Evolutionary conservation across 176 grass and related monocot species (phyloP).

Genomic region (Microstegium vimineum): DNA sequence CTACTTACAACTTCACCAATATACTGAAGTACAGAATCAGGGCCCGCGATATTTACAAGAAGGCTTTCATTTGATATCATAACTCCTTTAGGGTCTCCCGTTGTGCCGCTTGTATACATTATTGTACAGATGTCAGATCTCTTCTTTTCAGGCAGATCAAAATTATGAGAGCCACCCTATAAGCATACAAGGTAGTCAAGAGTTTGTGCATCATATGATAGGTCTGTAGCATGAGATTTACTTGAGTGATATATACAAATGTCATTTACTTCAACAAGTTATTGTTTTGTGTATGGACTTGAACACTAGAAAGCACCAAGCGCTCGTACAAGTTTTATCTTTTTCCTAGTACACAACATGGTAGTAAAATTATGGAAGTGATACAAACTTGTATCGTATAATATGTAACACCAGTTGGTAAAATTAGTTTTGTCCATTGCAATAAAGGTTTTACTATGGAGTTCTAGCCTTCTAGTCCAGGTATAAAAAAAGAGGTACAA

Average conservation of each 20-base stretch:
- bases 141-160: conserved; percentile 79
- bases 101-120: conserved; percentile 99
- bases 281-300: not conserved
- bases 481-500: not conserved
- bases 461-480: not conserved
- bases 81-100: conserved; percentile 94
- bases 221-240: not conserved
- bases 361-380: not conserved
- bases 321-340: not conserved
- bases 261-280: not conserved
- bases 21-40: conserved; percentile 37
- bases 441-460: not conserved
- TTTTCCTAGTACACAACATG: not conserved
- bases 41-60: conserved; percentile 49
- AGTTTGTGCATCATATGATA: not conserved
- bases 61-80: conserved; percentile 82
- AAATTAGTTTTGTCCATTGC: not conserved
- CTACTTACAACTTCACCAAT: conserved; percentile 58
- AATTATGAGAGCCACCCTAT: conserved; percentile 51
- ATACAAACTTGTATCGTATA: not conserved
- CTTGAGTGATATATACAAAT: not conserved
- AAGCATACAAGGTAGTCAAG: not conserved
- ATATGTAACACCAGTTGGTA: not conserved
- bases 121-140: conserved; percentile 78
- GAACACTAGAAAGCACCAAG: not conserved